Evolutionary conservation across 2,329 filamentous ascomycete genomes (phyloP), one percentile per base, ranked within the genome.

Genomic region (Penicillium sp.): DNA sequence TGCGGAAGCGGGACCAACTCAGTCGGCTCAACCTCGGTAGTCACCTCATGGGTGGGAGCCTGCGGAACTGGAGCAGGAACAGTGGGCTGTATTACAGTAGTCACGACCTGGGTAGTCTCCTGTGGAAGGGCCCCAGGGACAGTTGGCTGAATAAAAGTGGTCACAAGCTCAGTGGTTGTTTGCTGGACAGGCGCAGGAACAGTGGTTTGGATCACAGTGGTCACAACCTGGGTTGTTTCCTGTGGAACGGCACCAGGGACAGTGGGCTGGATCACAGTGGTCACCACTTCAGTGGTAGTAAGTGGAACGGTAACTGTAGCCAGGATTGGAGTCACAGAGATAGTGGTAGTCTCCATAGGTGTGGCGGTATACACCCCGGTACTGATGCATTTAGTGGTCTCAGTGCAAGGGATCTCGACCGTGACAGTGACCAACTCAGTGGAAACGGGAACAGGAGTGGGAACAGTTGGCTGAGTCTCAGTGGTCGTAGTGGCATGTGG

Each of bases 1-100:
- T n/a, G 16, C 2, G 51, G 51, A 25, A 54, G 51, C 8, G 50
- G 50, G n/a, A 47, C 44, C 30, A 50, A 22, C 16, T 50, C 48
- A 25, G 37, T 50, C 3, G 33, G 45, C 10, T 14, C 19, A n/a
- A 28, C 19, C n/a, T 48, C 22, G 8, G 45, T 48, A n/a, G 45
- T 48, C 14, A 31, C 25, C 33, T 17, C 22, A 22, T 37, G 45
- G 4, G 35, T 38, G 22, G 35, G 17, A 16, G 12, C 17, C 17
- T 17, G 17, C 1, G 37, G 9, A 9, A n/a, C 22, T 6, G 45
- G 17, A 17, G 3, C 41, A 31, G 35, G 50, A 4, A 4, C 19
- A 25, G 33, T 40, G 0, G 36, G 19, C 36, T 48, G 37, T 1
- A 38, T 7, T 1, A 50, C 19, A 19, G 46, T 53, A 9, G 50